Evolutionary conservation across 257 asterid genomes (phyloP), one percentile per base, ranked within the genome.

Genomic region (Verbascum thapsus): DNA sequence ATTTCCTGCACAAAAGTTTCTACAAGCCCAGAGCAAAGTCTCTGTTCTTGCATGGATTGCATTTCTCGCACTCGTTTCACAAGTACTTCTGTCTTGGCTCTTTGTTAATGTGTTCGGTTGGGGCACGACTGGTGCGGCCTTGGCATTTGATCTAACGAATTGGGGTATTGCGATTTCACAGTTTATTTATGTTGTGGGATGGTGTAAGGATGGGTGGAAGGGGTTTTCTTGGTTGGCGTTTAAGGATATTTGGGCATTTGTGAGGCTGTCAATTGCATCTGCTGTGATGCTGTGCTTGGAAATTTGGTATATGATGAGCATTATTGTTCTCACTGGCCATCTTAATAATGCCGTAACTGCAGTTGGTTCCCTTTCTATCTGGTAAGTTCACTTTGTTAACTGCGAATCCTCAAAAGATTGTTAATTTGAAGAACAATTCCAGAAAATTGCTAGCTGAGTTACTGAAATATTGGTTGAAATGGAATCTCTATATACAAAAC

Each of bases 161-260:
- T 91, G 95, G 96, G 50, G 32, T 7, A 55, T 62, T 0, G 88
- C 88, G 0, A 16, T 82, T 1, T 67, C 89, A 1, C 96, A 88
- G 53, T 76, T 84, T 7, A 70, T 75, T 43, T 88, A 91, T 16
- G 86, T 88, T 11, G 79, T 91, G 55, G 80, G 77, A 26, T 88
- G 96, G 91, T 88, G 98, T 53, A 76, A 76, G 72, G 96, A 91
- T 10, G 94, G 96, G 6, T 91, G 98, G 98, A 84, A 52, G 13
- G 98, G 96, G 12, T 82, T 83, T 70, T 86, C 96, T 0, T 47
- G 60, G 74, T 38, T 74, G 0, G 91, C 95, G 0, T 86, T 91
- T 42, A 74, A 61, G 17, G 96, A 91, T 34, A 84, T 91, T 0
- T 78, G 96, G 91, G 81, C 85, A 0, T 91, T 91, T 57, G 91